These are phyloP conservation scores for Amphichorda felina DNA, from an alignment of 2,329 filamentous ascomycete species.

Conservation along the genomic window DNA sequence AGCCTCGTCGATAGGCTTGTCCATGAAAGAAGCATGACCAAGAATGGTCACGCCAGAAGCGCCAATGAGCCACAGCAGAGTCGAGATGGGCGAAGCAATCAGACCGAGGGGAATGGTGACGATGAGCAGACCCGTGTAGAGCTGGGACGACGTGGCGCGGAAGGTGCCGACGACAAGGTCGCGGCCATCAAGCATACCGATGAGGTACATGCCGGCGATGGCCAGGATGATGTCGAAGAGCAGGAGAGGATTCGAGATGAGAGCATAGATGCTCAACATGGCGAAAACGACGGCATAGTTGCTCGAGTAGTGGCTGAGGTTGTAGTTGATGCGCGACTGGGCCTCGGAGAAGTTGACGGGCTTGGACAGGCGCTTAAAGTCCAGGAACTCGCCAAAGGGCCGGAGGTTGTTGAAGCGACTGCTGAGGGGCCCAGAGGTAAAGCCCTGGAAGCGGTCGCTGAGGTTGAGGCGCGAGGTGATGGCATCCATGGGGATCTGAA, in stretches of 20 bases:
- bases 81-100: conserved; percentile 72
- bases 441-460: conserved; percentile 69
- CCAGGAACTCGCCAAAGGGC: conserved; percentile 86
- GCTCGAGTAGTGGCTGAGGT: conserved; percentile 92
- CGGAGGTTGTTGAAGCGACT: conserved; percentile 86
- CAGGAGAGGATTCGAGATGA: conserved; percentile 76
- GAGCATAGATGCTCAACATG: conserved; percentile 91
- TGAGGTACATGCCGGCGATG: conserved; percentile 76
- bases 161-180: conserved; percentile 80
- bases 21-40: conserved; percentile 90
- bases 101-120: conserved; percentile 77
- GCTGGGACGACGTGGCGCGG: conserved; percentile 78
- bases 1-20: conserved; percentile 99
- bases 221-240: conserved; percentile 90
- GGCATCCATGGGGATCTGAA: conserved; percentile 86
- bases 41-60: conserved; percentile 88
- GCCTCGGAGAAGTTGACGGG: conserved; percentile 82
- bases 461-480: conserved; percentile 86
- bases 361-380: conserved; percentile 92
- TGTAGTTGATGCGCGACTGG: conserved; percentile 93
- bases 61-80: conserved; percentile 89
- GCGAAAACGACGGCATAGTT: conserved; percentile 92
- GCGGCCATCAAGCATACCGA: conserved; percentile 77
- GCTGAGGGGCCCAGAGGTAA: conserved; percentile 67
- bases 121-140: conserved; percentile 80